Conservation (phyloP, 352 stramenopile species). For the Halophytophthora batemanensis region DNA sequence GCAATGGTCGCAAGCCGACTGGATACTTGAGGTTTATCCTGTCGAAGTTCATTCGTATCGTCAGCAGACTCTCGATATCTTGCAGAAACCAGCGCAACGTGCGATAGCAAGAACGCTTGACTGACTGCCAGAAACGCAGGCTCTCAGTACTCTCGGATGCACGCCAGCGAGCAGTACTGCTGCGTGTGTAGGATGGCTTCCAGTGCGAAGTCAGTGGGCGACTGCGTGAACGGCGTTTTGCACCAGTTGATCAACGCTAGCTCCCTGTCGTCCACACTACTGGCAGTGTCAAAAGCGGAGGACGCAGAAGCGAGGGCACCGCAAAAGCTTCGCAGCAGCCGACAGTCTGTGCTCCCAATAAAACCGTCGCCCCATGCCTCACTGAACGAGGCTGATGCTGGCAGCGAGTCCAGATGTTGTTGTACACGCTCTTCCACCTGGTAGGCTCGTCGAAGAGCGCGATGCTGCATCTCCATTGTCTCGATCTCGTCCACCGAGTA, state of each 20-base stretch:
- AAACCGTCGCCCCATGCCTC: conserved; percentile 15
- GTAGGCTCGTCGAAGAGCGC: conserved; percentile 19
- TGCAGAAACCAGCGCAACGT: too few species aligned
- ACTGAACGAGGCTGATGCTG: conserved; percentile 11
- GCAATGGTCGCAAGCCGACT: too few species aligned
- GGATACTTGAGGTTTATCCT: too few species aligned
- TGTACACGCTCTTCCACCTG: conserved; percentile 16
- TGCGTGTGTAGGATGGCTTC: conserved; percentile 23
- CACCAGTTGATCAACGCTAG: conserved; percentile 24
- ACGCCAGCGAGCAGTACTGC: conserved; percentile 12
- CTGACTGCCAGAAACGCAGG: background rate
- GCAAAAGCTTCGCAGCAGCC: conserved; percentile 17
- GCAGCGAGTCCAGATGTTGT: conserved; percentile 12
- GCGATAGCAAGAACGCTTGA: too few species aligned
- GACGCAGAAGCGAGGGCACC: conserved; percentile 15
- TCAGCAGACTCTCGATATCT: too few species aligned
- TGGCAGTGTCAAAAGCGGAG: background rate
- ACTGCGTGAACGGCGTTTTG: conserved; percentile 18
- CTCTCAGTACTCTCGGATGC: conserved; percentile 1
- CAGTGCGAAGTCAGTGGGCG: conserved; percentile 16
- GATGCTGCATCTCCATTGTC: conserved; percentile 19
- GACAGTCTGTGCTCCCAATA: conserved; percentile 13
- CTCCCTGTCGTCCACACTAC: background rate
- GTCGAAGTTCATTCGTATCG: too few species aligned
- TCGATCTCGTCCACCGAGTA: conserved; percentile 21